Base-by-base conservation (phyloP, 2,329 filamentous ascomycete genomes). In the Aspergillus brasiliensis region DNA sequence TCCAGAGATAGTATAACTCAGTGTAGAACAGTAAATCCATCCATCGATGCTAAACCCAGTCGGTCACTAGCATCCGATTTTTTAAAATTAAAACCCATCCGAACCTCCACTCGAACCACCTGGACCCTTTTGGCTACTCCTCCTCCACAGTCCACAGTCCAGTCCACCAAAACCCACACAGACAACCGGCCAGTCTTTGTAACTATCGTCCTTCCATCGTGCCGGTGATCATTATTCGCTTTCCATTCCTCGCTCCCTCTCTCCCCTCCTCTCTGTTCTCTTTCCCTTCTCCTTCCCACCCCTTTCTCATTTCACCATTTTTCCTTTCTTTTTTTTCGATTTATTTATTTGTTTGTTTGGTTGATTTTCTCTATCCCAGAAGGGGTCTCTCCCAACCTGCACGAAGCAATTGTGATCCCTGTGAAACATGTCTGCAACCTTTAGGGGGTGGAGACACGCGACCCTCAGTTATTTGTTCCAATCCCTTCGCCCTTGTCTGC, bases 351-450 rank as follows among this genome's bases (percentile, higher is more conserved):
- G 13, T 34, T 34, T 34, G 13, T 34, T 57, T 34, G 31, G 11
- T 27, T 23, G 13, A 55, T 48, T 25, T 57, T 27, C 31, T 34
- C 31, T 11, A 34, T 49, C 31, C 13, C 40, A 44, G n/a, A 38
- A 13, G 44, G 55, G 42, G 46, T n/a, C 28, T 23, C 40, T 23
- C 34, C 21, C 46, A 48, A 51, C 51, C 47, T 34, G 19, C 51
- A 61, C 59, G 60, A 59, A 62, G 49, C 63, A 59, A 61, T 57
- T 53, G 54, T 59, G 13, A 61, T 62, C 59, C 56, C 60, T 62
- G 65, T 67, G 62, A 66, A 63, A 67, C 65, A 62, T 58, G 40
- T 52, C 58, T 67, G 64, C 64, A 66, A 57, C 49, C 38, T 62
- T 61, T 60, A 66, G 60, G 64, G 59, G 65, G 61, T 46, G 31